Conservation (phyloP, 2,329 filamentous ascomycete genomes). For the Sclerotiophoma versabilis region DNA sequence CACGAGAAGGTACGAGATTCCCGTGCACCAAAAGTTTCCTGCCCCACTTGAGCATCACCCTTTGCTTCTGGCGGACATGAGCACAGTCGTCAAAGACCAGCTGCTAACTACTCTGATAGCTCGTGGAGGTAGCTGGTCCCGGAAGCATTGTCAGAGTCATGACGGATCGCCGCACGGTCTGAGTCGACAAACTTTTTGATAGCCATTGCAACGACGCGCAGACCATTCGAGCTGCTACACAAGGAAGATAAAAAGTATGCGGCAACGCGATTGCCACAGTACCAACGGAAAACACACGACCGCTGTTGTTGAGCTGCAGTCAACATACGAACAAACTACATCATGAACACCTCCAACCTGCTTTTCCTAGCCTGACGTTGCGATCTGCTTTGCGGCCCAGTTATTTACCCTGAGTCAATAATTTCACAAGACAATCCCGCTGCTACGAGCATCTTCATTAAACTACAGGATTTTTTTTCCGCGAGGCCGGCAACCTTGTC, state of each 20-base stretch:
- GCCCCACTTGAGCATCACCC: background rate
- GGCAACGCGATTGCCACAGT: background rate
- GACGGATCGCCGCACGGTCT: conserved; percentile 94
- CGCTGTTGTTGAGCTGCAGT: background rate
- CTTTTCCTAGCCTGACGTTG: conserved; percentile 12
- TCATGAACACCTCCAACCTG: conserved; percentile 6
- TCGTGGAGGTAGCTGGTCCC: conserved; percentile 89
- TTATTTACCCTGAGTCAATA: conserved; percentile 19
- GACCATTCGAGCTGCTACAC: conserved; percentile 7
- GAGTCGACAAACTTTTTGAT: conserved; percentile 26
- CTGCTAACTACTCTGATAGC: conserved; percentile 47
- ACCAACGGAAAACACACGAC: background rate
- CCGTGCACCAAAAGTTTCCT: background rate
- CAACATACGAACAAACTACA: conserved; percentile 7
- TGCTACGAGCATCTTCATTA: conserved; percentile 17
- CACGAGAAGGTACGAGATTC: conserved; percentile 77
- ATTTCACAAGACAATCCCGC: conserved; percentile 9
- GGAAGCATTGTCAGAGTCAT: conserved; percentile 91
- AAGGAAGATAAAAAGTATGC: background rate
- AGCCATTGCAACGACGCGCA: background rate
- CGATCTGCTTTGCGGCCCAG: conserved; percentile 13
- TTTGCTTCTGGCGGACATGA: background rate
- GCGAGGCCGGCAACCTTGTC: conserved; percentile 24
- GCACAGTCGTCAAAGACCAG: background rate
- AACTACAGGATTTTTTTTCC: conserved; percentile 20